Evolutionary conservation across 164 flowering plant species (phyloP), one percentile per base, ranked within the genome.

Genomic region (Vitis labrusca): DNA sequence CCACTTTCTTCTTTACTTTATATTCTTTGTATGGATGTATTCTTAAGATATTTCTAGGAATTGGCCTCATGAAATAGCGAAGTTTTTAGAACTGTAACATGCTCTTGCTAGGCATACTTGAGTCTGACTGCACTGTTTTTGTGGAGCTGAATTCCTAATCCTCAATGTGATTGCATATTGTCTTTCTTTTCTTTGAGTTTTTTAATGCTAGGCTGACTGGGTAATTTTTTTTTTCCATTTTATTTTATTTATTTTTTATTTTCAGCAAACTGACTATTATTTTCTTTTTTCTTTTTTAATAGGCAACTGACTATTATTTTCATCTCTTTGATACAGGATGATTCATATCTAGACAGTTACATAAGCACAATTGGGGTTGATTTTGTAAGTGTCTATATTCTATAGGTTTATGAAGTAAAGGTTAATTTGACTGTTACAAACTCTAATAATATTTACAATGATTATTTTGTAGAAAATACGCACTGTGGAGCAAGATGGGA

Each of bases 401-500:
- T 6, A 11, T 62, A 3, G 3, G 3, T 32, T 69, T 9, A 30
- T 37, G 44, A 37, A 37, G 44, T 37, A 37, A 37, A 37, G 44
- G 7, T 37, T 37, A 37, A 37, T 37, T 37, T 37, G 44, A 37
- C 44, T 37, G 44, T 3, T 32, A 37, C 44, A 5, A 37, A 6
- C 44, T 37, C 44, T 37, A 11, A 9, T 47, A 10, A 27, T 3
- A 59, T 30, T 23, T 50, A 12, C 6, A 54, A 2, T 1, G 23
- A n/a, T 65, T 11, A 66, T 67, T 17, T 2, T 75, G 60, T 63
- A 84, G 88, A 85, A 85, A 85, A 85, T 85, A 32, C 82, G 88
- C 49, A 85, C 85, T 27, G 85, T 85, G 61, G 85, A 85, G 77
- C 85, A 82, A 60, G 88, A 85, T 69, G 88, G 85, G 47, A 84